phyloP scores from a whole-genome alignment of 179 eudicot genomes.

The Actinidia chinensis region DNA sequence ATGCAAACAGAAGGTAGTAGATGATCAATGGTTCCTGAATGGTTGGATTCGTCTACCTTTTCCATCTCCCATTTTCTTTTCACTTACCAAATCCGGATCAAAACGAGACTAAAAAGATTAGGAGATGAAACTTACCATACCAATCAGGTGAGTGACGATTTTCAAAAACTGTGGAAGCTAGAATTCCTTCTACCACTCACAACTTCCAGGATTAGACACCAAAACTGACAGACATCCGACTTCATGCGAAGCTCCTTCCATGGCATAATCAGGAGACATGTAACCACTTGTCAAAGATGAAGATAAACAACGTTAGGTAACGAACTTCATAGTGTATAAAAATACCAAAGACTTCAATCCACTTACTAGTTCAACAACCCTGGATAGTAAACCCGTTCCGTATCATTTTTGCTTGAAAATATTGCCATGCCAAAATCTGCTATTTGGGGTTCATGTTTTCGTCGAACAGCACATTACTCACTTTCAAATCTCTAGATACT shows the following conservation, averaged over 20 bases:
- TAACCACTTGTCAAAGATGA: slow-evolving; percentile 15
- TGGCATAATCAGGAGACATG: slow-evolving; percentile 27
- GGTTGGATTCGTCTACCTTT: too few species aligned
- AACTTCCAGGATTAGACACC: slow-evolving; percentile 29
- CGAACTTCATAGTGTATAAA: background rate
- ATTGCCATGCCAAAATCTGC: slow-evolving; percentile 32
- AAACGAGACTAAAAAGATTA: background rate
- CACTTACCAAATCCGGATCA: background rate
- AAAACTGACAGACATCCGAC: slow-evolving; percentile 28
- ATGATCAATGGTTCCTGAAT: too few species aligned
- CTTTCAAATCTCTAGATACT: slow-evolving; percentile 32
- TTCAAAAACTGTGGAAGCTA: slow-evolving; percentile 15
- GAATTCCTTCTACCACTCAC: slow-evolving; percentile 22
- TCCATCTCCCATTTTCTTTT: too few species aligned
- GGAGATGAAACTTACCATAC: slow-evolving; percentile 19
- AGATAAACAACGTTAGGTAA: background rate
- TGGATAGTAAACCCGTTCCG: slow-evolving; percentile 18
- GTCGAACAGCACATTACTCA: slow-evolving; percentile 26
- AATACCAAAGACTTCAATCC: background rate
- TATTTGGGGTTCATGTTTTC: slow-evolving; percentile 28
- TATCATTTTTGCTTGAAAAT: slow-evolving; percentile 23
- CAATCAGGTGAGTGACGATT: slow-evolving; percentile 21
- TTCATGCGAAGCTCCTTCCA: slow-evolving; percentile 23
- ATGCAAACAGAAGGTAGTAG: too few species aligned
- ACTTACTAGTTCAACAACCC: slow-evolving; percentile 32